Evolutionary conservation across 2,329 filamentous ascomycete genomes (phyloP).

Genomic region (Grosmannia huntii): DNA sequence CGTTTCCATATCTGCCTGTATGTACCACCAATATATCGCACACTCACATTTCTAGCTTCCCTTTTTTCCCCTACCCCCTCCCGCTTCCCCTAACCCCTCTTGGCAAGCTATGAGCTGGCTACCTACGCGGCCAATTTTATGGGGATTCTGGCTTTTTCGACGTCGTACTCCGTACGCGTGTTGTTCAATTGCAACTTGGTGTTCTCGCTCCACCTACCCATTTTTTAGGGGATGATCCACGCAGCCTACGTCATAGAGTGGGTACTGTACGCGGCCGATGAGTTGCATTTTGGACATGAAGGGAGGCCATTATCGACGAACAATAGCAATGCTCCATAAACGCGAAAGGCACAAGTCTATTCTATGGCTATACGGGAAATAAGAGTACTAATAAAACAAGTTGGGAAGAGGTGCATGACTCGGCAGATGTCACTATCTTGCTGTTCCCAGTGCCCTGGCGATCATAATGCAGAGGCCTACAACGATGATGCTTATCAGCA

Average conservation of each 20-base stretch:
- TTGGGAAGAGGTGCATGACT: neutral
- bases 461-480: neutral
- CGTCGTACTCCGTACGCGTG: neutral
- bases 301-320: too few species aligned
- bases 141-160: neutral
- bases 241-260: neutral
- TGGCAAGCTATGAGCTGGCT: neutral
- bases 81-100: neutral
- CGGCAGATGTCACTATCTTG: neutral
- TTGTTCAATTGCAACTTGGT: neutral
- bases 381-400: neutral
- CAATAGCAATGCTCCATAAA: neutral
- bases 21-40: neutral
- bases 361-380: neutral
- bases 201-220: neutral
- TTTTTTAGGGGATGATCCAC: neutral
- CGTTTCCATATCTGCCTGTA: neutral
- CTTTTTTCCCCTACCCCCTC: neutral
- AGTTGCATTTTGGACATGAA: neutral
- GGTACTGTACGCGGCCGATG: neutral
- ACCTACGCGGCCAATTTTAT: neutral
- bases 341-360: too few species aligned
- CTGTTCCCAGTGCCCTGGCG: neutral
- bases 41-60: neutral
- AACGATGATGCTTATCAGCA: slow-evolving; percentile 10